Percentiles rank a stretch among this genome's conserved stretches.
These are phyloP conservation scores for Acacia confusa DNA, from an alignment of 306 rosid genomes.

Conservation along the genomic window DNA sequence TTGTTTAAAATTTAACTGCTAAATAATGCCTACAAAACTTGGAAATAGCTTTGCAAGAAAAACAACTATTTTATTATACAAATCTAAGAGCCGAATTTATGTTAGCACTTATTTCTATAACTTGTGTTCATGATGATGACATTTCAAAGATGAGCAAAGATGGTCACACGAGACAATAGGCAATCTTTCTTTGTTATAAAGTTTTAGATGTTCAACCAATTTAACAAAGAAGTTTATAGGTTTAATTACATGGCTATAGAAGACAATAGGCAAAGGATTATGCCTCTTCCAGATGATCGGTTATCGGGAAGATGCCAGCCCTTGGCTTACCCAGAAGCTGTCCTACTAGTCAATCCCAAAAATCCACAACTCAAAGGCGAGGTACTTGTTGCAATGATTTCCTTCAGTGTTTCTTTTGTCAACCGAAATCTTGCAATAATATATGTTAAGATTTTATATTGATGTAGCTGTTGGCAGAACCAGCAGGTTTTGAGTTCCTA, in stretches of 20 bases:
- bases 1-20: conserved; percentile 9
- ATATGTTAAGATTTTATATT: conserved; percentile 1
- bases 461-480: conserved; percentile 2
- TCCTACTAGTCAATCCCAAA: conserved; percentile 61
- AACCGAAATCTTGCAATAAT: conserved; percentile 21
- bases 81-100: conserved; percentile 13
- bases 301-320: conserved; percentile 57
- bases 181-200: conserved; percentile 14
- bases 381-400: conserved; percentile 46
- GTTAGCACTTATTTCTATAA: not conserved
- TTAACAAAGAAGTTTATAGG: conserved; percentile 55
- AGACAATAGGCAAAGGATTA: conserved; percentile 70
- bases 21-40: not conserved
- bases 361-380: conserved; percentile 71
- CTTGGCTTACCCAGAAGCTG: conserved; percentile 73
- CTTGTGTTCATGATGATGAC: conserved; percentile 15
- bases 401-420: not conserved
- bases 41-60: conserved; percentile 7
- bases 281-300: conserved; percentile 93
- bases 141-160: conserved; percentile 36
- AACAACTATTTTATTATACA: conserved; percentile 15
- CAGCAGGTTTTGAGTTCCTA: conserved; percentile 6
- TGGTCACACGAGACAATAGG: conserved; percentile 46
- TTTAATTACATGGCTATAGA: conserved; percentile 90
- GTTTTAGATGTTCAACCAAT: conserved; percentile 29